A percentile compares a stretch with the other conserved stretches of the same genome.
Evolutionary conservation across 1,284 basidiomycete genomes (phyloP).

Genomic region (Sphaerobolus stellatus): DNA sequence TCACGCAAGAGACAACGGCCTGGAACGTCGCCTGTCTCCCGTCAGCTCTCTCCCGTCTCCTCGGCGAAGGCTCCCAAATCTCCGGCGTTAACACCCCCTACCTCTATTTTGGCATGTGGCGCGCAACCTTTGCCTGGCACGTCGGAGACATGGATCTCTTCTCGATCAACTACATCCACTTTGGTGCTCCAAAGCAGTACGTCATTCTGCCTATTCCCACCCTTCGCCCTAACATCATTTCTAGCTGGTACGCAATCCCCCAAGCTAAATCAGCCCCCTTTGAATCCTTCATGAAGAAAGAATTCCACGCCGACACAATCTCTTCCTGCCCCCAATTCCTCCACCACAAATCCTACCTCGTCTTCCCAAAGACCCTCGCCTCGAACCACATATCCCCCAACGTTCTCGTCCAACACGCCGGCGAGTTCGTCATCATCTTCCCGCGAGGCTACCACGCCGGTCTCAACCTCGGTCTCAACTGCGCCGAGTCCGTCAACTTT

Average conservation of each 20-base stretch:
- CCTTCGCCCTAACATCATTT: conserved; percentile 27
- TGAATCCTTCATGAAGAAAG: conserved; percentile 80
- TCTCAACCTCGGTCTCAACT: conserved; percentile 97
- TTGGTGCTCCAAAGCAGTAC: conserved; percentile 84
- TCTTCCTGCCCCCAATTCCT: conserved; percentile 89
- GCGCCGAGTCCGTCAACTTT: conserved; percentile 98
- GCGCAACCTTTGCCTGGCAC: conserved; percentile 98
- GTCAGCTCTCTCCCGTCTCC: conserved; percentile 82
- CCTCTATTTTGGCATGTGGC: conserved; percentile 99
- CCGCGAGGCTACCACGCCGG: conserved; percentile 95
- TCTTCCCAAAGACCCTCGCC: conserved; percentile 82
- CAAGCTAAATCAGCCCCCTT: conserved; percentile 80
- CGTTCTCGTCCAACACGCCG: conserved; percentile 83
- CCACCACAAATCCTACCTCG: conserved; percentile 95
- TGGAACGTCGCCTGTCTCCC: conserved; percentile 96
- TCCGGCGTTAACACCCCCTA: conserved; percentile 98
- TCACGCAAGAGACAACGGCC: conserved; percentile 72
- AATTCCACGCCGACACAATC: too few relatives aligned
- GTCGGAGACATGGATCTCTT: conserved; percentile 77
- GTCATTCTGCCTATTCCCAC: neutral
- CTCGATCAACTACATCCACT: conserved; percentile 97
- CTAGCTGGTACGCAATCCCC: conserved; percentile 91
- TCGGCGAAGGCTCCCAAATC: conserved; percentile 65
- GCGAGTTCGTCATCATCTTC: conserved; percentile 96
- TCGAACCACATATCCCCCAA: conserved; percentile 85